Conservation (phyloP, 768 basidiomycete species). For the Hygrophorus russula region DNA sequence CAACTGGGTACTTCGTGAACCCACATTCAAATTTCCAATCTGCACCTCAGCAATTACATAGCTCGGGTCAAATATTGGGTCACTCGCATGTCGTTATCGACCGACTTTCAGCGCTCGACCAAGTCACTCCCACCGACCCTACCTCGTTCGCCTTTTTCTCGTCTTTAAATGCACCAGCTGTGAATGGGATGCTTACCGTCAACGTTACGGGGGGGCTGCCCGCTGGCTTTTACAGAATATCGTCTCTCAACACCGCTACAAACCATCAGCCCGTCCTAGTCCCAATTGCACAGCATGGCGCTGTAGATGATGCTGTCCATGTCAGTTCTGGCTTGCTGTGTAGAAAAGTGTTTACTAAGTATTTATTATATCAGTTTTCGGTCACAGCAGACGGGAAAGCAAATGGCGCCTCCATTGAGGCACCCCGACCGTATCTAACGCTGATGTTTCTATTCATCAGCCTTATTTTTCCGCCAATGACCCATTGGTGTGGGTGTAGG, state of each 20-base stretch:
- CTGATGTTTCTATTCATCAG: no score
- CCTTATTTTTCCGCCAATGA: no score
- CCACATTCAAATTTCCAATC: conserved; percentile 35
- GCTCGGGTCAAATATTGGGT: conserved; percentile 30
- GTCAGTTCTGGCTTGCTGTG: conserved; percentile 16
- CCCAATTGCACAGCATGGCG: conserved; percentile 37
- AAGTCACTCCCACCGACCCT: conserved; percentile 33
- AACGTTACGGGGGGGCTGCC: conserved; percentile 37
- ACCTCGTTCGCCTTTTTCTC: conserved; percentile 53
- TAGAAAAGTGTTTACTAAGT: no score
- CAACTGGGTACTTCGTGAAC: conserved; percentile 41
- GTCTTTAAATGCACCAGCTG: conserved; percentile 37
- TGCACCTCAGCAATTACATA: conserved; percentile 38
- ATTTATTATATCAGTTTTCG: no score
- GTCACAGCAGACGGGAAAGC: no score
- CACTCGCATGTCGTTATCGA: conserved; percentile 50
- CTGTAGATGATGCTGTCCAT: conserved; percentile 35
- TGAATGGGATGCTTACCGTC: conserved; percentile 37
- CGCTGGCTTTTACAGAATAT: conserved; percentile 41
- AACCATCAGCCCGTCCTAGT: conserved; percentile 41
- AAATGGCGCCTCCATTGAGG: no score
- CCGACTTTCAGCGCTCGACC: conserved; percentile 25
- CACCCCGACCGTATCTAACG: no score
- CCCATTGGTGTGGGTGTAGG: no score
- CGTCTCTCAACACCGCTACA: conserved; percentile 38